Conservation (phyloP, 83 land plant species). For the Picea abies region DNA sequence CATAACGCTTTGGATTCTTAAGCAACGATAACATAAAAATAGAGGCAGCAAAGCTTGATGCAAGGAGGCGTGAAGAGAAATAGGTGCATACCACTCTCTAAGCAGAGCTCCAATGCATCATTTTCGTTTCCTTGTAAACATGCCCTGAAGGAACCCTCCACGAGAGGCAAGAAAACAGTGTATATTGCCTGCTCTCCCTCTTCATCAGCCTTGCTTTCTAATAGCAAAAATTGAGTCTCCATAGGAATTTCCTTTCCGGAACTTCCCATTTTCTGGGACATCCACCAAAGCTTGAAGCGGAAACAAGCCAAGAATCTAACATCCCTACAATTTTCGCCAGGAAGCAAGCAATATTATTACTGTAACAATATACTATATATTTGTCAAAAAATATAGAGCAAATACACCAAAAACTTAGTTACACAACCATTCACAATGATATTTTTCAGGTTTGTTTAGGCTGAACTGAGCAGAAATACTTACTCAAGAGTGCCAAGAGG, state of each 20-base stretch:
- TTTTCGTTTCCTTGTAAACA: slow-evolving; percentile 54
- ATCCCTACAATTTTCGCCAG: slow-evolving; percentile 20
- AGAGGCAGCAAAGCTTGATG: no score
- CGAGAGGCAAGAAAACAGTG: slow-evolving; percentile 69
- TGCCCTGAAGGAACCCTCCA: slow-evolving; percentile 67
- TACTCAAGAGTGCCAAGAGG: slow-evolving; percentile 55
- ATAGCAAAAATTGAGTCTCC: slow-evolving; percentile 74
- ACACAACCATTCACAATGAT: background rate
- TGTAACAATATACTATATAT: background rate
- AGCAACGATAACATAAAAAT: no score
- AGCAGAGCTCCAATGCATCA: slow-evolving; percentile 65
- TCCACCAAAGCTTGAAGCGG: slow-evolving; percentile 88
- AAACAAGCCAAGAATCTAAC: slow-evolving; percentile 69
- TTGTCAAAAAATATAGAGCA: background rate
- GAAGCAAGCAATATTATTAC: no score
- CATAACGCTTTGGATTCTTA: no score
- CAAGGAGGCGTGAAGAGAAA: background rate
- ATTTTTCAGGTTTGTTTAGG: background rate
- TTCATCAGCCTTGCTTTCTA: slow-evolving; percentile 44
- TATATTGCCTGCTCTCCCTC: slow-evolving; percentile 32
- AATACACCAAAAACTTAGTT: background rate
- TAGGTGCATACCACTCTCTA: slow-evolving; percentile 57
- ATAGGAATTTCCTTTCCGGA: slow-evolving; percentile 53
- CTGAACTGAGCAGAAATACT: background rate
- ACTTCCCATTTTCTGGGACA: slow-evolving; percentile 76